A percentile compares a stretch with the other conserved stretches of the same genome.
phyloP scores from a whole-genome alignment of 1,284 basidiomycete genomes.

The Cutaneotrichosporon cutaneum region DNA sequence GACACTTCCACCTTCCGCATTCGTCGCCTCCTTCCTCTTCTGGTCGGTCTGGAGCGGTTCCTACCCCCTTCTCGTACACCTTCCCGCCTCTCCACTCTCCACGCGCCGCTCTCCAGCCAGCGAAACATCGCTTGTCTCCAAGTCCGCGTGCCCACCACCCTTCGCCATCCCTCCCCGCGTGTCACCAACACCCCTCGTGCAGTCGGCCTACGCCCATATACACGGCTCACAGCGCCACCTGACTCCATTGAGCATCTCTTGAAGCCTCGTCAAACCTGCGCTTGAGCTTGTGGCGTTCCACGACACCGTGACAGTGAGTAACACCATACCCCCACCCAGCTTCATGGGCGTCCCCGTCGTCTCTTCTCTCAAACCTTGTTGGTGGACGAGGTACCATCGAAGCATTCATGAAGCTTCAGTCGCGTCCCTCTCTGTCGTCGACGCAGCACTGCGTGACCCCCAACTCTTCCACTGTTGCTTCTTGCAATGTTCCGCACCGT shows the following conservation, averaged over 20 bases:
- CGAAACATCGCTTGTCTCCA: background rate
- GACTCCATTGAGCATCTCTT: slow-evolving; percentile 9
- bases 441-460: background rate
- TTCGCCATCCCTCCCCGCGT: background rate
- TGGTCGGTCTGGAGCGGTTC: background rate
- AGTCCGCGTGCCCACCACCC: background rate
- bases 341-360: background rate
- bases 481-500: background rate
- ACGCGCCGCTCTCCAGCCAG: background rate
- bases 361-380: slow-evolving; percentile 4
- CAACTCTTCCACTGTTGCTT: background rate
- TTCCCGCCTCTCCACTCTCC: background rate
- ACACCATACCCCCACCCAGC: background rate
- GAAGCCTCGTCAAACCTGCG: background rate
- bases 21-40: background rate
- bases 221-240: slow-evolving; percentile 4
- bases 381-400: background rate
- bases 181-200: background rate
- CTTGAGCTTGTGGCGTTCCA: slow-evolving; percentile 9
- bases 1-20: background rate
- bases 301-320: slow-evolving; percentile 6
- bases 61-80: background rate
- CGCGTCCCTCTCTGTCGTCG: background rate
- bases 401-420: background rate
- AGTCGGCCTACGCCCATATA: background rate